Percentiles rank a stretch among this genome's conserved stretches.
phyloP scores from a whole-genome alignment of 2,329 filamentous ascomycete genomes.

The Pseudopithomyces maydicus region DNA sequence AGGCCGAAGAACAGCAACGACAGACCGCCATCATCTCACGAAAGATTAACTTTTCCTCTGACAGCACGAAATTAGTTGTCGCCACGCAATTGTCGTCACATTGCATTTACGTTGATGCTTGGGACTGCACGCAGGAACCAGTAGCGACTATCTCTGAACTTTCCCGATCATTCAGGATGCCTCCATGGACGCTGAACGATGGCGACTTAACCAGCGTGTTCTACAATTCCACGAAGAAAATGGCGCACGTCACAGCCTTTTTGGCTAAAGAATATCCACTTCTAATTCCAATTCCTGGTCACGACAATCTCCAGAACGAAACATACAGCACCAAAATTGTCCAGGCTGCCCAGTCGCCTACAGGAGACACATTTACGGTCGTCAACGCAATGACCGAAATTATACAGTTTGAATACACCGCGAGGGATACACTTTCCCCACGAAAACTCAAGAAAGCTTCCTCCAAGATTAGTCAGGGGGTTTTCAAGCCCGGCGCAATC shows the following conservation, averaged over 20 bases:
- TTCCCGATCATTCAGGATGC: slow-evolving; percentile 30
- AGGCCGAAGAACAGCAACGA: slow-evolving; percentile 36
- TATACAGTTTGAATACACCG: slow-evolving; percentile 40
- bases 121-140: slow-evolving; percentile 30
- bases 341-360: slow-evolving; percentile 43
- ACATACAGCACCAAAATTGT: slow-evolving; percentile 38
- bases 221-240: slow-evolving; percentile 35
- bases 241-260: slow-evolving; percentile 36
- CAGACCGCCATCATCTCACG: slow-evolving; percentile 34
- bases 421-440: slow-evolving; percentile 31
- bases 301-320: slow-evolving; percentile 33
- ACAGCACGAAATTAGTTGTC: slow-evolving; percentile 38
- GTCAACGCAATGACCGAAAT: slow-evolving; percentile 44
- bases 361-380: slow-evolving; percentile 33
- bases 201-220: slow-evolving; percentile 43
- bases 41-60: slow-evolving; percentile 40
- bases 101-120: slow-evolving; percentile 34
- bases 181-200: slow-evolving; percentile 41
- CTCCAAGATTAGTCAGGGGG: slow-evolving; percentile 35
- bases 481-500: slow-evolving; percentile 40
- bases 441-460: slow-evolving; percentile 38
- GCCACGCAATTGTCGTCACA: slow-evolving; percentile 41
- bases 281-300: slow-evolving; percentile 29
- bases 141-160: slow-evolving; percentile 31
- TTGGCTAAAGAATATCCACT: slow-evolving; percentile 34